These are phyloP conservation scores for Picea mariana DNA, from an alignment of 83 land plant genomes.

Conservation along the genomic window DNA sequence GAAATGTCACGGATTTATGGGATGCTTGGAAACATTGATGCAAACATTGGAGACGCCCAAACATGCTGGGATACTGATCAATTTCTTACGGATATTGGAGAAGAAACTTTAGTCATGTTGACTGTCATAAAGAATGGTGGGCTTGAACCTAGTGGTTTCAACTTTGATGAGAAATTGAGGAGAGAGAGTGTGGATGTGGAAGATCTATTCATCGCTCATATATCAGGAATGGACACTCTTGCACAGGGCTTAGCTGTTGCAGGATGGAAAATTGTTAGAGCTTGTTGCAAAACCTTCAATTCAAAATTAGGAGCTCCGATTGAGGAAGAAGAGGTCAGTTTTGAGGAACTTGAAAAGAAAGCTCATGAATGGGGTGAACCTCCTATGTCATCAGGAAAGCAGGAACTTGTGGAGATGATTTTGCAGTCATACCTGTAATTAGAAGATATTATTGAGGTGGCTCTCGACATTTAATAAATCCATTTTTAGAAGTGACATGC, in stretches of 20 bases:
- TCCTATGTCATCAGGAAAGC: conserved; percentile 79
- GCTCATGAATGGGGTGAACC: conserved; percentile 88
- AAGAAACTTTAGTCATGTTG: conserved; percentile 88
- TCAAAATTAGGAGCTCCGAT: conserved; percentile 69
- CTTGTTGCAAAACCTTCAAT: conserved; percentile 82
- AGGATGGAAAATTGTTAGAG: conserved; percentile 78
- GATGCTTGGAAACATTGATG: conserved; percentile 92
- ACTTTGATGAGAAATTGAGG: conserved; percentile 97
- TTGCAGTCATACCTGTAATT: conserved; percentile 48
- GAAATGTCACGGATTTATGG: conserved; percentile 96
- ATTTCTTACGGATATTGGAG: conserved; percentile 80
- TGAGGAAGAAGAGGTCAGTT: conserved; percentile 86
- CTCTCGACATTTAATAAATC: too few species aligned
- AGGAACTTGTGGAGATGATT: conserved; percentile 95
- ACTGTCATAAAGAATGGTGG: conserved; percentile 93
- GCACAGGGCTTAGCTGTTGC: conserved; percentile 91
- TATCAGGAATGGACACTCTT: conserved; percentile 92
- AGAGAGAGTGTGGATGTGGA: conserved; percentile 98
- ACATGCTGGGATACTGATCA: conserved; percentile 99
- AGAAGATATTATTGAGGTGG: not conserved
- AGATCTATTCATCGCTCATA: conserved; percentile 93
- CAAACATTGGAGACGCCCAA: conserved; percentile 97
- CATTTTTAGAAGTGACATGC: too few species aligned
- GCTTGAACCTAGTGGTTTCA: conserved; percentile 97
- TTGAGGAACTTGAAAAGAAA: conserved; percentile 24